Percentiles rank a stretch among this genome's conserved stretches.
Conservation (phyloP, 2,329 filamentous ascomycete species). For the Sporothrix pseudoabietina region DNA sequence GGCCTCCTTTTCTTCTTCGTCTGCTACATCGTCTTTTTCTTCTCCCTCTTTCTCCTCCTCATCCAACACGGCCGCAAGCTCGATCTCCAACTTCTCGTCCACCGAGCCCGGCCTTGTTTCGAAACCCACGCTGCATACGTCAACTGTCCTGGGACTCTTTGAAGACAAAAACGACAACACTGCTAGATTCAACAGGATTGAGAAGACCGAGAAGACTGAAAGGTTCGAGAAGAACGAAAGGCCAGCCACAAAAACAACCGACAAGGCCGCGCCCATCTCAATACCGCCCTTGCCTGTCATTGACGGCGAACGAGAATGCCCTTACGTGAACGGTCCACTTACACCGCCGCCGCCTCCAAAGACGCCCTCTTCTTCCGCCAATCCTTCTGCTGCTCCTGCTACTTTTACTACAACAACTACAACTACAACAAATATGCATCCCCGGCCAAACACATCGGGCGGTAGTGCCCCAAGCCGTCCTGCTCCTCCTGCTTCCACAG, state of each 20-base stretch:
- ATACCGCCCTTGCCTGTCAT: slow-evolving; percentile 38
- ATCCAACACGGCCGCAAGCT: slow-evolving; percentile 21
- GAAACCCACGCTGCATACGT: slow-evolving; percentile 42
- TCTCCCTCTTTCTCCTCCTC: slow-evolving; percentile 10
- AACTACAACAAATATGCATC: slow-evolving; percentile 29
- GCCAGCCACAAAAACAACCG: neutral
- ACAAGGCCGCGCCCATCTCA: neutral
- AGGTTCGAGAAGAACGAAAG: neutral
- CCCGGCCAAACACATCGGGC: slow-evolving; percentile 18
- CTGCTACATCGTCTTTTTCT: slow-evolving; percentile 11
- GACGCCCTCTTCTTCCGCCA: neutral
- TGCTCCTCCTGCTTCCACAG: neutral
- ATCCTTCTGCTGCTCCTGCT: slow-evolving; percentile 28
- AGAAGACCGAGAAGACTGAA: neutral
- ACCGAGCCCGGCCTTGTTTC: slow-evolving; percentile 43
- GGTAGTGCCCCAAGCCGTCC: neutral
- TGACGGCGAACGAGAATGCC: slow-evolving; percentile 38
- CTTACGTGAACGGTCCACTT: slow-evolving; percentile 41
- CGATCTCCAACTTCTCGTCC: slow-evolving; percentile 31
- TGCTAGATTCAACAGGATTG: neutral
- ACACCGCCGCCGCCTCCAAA: slow-evolving; percentile 35
- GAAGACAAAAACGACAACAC: slow-evolving; percentile 38
- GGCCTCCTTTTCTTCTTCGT: slow-evolving; percentile 19
- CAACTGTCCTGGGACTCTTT: slow-evolving; percentile 39
- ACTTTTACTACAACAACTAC: slow-evolving; percentile 37